A percentile compares a stretch with the other conserved stretches of the same genome.
phyloP scores from a whole-genome alignment of 352 stramenopile species.

The Pythium dissotocum region DNA sequence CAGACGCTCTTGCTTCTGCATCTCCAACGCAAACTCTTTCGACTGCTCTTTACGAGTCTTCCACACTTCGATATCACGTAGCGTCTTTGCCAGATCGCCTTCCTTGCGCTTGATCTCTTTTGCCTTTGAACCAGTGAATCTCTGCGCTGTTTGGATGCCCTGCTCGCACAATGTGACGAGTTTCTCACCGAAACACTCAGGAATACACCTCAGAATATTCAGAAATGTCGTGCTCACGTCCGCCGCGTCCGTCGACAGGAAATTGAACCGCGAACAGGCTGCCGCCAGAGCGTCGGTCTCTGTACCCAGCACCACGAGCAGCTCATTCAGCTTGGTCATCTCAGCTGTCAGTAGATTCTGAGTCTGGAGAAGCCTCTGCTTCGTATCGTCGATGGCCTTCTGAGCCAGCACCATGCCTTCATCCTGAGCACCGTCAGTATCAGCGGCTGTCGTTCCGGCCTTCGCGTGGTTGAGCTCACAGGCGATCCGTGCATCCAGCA shows the following conservation, averaged over 20 bases:
- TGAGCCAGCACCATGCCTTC: neutral
- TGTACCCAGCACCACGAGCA: constrained; percentile 42
- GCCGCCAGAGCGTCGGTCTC: constrained; percentile 50
- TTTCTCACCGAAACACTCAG: constrained; percentile 49
- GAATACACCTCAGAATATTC: constrained; percentile 35
- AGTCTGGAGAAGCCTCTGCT: constrained; percentile 40
- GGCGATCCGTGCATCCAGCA: constrained; percentile 43
- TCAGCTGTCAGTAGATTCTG: constrained; percentile 51
- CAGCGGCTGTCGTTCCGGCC: neutral
- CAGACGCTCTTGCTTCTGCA: constrained; percentile 43
- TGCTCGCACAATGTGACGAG: constrained; percentile 49
- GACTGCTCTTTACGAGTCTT: constrained; percentile 53
- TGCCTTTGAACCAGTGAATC: constrained; percentile 46
- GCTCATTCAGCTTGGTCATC: constrained; percentile 46
- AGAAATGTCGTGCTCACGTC: constrained; percentile 30
- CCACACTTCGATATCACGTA: constrained; percentile 71
- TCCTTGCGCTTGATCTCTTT: constrained; percentile 59
- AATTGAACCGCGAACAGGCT: constrained; percentile 35
- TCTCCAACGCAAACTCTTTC: constrained; percentile 60
- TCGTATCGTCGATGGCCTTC: constrained; percentile 41
- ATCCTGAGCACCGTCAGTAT: neutral
- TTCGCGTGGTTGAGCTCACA: constrained; percentile 46
- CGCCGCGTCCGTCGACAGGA: constrained; percentile 33
- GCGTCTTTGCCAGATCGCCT: constrained; percentile 46
- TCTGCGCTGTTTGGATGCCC: constrained; percentile 41